Conservation (phyloP, 140 eudicot genomes). For the Oenanthe javanica region DNA sequence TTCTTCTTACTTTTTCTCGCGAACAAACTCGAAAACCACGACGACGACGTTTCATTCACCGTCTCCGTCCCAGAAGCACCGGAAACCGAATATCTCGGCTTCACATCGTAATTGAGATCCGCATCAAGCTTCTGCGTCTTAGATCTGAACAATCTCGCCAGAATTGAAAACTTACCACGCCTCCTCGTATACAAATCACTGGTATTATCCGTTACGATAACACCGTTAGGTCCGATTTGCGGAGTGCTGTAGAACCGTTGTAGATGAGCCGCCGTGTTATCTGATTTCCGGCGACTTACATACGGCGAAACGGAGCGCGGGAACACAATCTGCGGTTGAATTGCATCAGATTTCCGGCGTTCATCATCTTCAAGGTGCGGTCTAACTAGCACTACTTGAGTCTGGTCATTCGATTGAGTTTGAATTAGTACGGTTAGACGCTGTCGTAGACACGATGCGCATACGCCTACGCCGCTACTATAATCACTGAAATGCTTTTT, state of each 20-base stretch:
- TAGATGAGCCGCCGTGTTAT: slow-evolving; percentile 22
- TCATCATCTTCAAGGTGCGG: neutral
- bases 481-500: neutral
- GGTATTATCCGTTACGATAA: slow-evolving; percentile 10
- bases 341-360: neutral
- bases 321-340: slow-evolving; percentile 29
- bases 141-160: slow-evolving; percentile 48
- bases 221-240: slow-evolving; percentile 31
- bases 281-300: slow-evolving; percentile 40
- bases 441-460: neutral
- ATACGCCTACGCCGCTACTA: slow-evolving; percentile 1
- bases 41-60: slow-evolving; percentile 22
- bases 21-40: slow-evolving; percentile 42
- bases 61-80: slow-evolving; percentile 16
- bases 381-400: neutral
- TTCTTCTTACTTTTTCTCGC: slow-evolving; percentile 32
- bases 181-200: slow-evolving; percentile 16
- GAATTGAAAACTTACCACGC: slow-evolving; percentile 23
- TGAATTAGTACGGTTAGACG: neutral
- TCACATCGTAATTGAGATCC: slow-evolving; percentile 24
- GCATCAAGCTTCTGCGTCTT: slow-evolving; percentile 23
- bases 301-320: slow-evolving; percentile 70
- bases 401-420: neutral
- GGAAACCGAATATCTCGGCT: slow-evolving; percentile 16
- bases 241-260: slow-evolving; percentile 63